Evolutionary conservation across 306 rosid genomes (phyloP).

Genomic region (Rosa rugosa): DNA sequence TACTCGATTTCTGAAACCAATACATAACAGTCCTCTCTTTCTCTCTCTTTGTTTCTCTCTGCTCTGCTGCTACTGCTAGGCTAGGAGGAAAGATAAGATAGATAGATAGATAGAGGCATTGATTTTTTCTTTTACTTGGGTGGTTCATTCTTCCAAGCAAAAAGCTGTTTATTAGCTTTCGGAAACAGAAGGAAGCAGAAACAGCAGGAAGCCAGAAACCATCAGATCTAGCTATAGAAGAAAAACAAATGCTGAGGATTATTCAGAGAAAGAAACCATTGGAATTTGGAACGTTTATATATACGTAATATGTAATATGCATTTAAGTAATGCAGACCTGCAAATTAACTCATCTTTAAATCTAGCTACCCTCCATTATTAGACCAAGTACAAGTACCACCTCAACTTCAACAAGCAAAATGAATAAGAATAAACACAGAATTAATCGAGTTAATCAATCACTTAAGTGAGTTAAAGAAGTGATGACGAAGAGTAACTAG

Average conservation of each 20-base stretch:
- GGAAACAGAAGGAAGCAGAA: slow-evolving; percentile 90
- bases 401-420: slow-evolving; percentile 4
- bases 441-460: not conserved
- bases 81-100: not conserved
- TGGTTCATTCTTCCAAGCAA: slow-evolving; percentile 88
- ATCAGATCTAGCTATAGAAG: slow-evolving; percentile 30
- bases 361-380: slow-evolving; percentile 3
- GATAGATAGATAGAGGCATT: slow-evolving; percentile 5
- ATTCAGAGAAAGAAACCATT: slow-evolving; percentile 41
- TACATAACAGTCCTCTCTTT: slow-evolving; percentile 27
- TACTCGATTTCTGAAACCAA: slow-evolving; percentile 76
- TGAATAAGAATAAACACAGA: slow-evolving; percentile 1
- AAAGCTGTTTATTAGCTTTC: slow-evolving; percentile 86
- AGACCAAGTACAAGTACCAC: not conserved
- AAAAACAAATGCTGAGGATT: slow-evolving; percentile 46
- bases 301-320: not conserved
- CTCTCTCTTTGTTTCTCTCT: slow-evolving; percentile 7
- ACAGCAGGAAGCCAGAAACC: slow-evolving; percentile 39
- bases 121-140: slow-evolving; percentile 37
- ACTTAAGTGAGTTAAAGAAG: not conserved
- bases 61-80: not conserved
- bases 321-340: slow-evolving; percentile 7
- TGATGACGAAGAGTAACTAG: not conserved
- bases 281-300: slow-evolving; percentile 51
- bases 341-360: not conserved